Base-by-base conservation (phyloP, 1,284 basidiomycete genomes). In the Pascua sp. region DNA sequence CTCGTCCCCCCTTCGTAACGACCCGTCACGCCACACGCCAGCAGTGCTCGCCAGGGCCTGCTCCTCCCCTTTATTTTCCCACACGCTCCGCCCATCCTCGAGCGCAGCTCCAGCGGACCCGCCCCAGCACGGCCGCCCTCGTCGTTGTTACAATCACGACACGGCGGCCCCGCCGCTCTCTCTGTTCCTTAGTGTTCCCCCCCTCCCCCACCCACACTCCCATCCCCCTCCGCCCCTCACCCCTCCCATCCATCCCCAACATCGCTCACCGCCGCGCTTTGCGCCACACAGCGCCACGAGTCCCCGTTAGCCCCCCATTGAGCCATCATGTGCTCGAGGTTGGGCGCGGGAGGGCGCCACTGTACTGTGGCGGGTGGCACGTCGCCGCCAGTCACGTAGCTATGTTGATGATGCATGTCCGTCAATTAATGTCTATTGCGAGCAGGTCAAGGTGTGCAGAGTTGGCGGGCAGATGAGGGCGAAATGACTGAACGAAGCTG, bases 311-410 rank as follows among this genome's bases (percentile, higher is more conserved):
- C 64, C 60, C 67, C 64, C 53, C 65, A 32, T 62, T 53, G 56
- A 48, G 42, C 53, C 49, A 4, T 56, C 17, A 48, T 53, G 51
- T 38, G 47, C 43, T 46, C 50, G 59, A 63, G 67, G 60, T 67
- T 69, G 68, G 64, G 66, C 66, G 66, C 68, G 67, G 66, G 68
- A 72, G 70, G 70, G 70, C 70, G 66, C 65, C 70, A 56, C 7
- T 44, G 37, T 51, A 13, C 42, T 24, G 42, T 32, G 15, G 18
- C 39, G 38, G 42, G 39, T 51, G 49, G 18, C 49, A 51, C 49
- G 49, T 32, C 24, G 24, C 24, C 7, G 24, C 24, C 24, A 7
- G 24, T 32, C 24, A 32, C 51, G 43, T 37, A 45, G 11, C 44
- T 42, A 44, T 17, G 46, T 44, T 53, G 38, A 47, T 53, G 51